Evolutionary conservation across 2,329 filamentous ascomycete species (phyloP).

Genomic region (Trichoderma arundinaceum): DNA sequence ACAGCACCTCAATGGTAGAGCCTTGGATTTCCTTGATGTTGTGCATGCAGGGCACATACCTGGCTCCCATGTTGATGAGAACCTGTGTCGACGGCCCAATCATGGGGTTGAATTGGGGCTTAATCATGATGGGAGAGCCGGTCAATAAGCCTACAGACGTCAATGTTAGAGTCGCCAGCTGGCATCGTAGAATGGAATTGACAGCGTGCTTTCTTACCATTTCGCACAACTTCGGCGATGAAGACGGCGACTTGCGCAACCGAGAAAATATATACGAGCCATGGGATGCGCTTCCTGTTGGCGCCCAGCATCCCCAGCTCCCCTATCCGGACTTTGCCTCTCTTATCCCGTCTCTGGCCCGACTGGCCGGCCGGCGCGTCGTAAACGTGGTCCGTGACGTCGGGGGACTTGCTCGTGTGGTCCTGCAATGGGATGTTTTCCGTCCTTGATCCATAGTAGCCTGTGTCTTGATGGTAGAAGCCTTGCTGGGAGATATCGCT

Average conservation of each 20-base stretch:
- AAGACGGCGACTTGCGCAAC: slow-evolving; percentile 82
- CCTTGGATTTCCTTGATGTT: slow-evolving; percentile 71
- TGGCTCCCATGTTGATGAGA: slow-evolving; percentile 95
- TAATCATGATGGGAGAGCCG: slow-evolving; percentile 75
- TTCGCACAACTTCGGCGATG: slow-evolving; percentile 84
- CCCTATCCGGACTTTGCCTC: slow-evolving; percentile 58
- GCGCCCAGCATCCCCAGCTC: slow-evolving; percentile 65
- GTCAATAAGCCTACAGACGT: slow-evolving; percentile 68
- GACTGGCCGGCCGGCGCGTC: slow-evolving; percentile 53
- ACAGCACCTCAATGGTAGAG: slow-evolving; percentile 55
- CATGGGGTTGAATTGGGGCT: slow-evolving; percentile 93
- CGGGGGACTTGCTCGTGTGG: slow-evolving; percentile 51
- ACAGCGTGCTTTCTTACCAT: slow-evolving; percentile 61
- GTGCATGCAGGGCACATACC: slow-evolving; percentile 95
- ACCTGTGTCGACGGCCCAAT: slow-evolving; percentile 91
- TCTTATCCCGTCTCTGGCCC: slow-evolving; percentile 44
- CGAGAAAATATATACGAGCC: slow-evolving; percentile 82
- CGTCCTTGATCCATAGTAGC: slow-evolving; percentile 59
- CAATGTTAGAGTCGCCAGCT: slow-evolving; percentile 27
- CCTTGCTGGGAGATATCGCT: slow-evolving; percentile 47
- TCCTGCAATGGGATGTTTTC: slow-evolving; percentile 66
- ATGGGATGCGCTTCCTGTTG: slow-evolving; percentile 67
- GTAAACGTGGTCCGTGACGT: slow-evolving; percentile 65
- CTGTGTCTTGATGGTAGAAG: slow-evolving; percentile 59
- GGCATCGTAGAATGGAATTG: neutral